phyloP scores from a whole-genome alignment of 2,329 filamentous ascomycete species.

The Xylaria sp. region DNA sequence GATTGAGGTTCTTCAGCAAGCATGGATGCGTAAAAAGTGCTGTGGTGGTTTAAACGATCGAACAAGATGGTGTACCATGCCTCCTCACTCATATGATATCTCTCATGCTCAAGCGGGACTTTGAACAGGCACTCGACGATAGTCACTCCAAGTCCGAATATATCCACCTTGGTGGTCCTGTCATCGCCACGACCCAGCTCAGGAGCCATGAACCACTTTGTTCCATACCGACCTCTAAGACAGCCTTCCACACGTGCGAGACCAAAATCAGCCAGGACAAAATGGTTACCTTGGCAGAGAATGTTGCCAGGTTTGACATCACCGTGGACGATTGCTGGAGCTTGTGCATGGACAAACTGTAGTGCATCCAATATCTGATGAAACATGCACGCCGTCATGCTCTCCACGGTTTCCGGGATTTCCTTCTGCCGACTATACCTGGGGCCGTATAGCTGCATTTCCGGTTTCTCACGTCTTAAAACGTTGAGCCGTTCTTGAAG shows the following conservation, averaged over 20 bases:
- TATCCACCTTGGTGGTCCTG: background rate
- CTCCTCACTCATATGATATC: background rate
- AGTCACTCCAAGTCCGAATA: background rate
- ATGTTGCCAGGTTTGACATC: background rate
- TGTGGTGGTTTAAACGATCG: background rate
- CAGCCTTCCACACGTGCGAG: background rate
- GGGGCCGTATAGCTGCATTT: too few relatives aligned
- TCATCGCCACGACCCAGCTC: background rate
- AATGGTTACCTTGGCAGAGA: background rate
- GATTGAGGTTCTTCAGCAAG: background rate
- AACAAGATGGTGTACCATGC: background rate
- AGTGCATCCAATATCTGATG: background rate
- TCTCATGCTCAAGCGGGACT: background rate
- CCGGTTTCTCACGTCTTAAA: background rate
- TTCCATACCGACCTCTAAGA: background rate
- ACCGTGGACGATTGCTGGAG: background rate
- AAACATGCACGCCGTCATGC: background rate
- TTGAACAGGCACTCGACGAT: background rate
- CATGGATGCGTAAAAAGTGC: background rate
- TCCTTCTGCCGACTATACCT: too few relatives aligned
- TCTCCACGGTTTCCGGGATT: background rate
- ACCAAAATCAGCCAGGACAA: background rate
- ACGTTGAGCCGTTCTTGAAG: background rate
- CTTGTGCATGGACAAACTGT: background rate
- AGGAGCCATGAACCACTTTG: background rate